Evolutionary conservation across 2,329 filamentous ascomycete species (phyloP).

Genomic region (Colletotrichum horii): DNA sequence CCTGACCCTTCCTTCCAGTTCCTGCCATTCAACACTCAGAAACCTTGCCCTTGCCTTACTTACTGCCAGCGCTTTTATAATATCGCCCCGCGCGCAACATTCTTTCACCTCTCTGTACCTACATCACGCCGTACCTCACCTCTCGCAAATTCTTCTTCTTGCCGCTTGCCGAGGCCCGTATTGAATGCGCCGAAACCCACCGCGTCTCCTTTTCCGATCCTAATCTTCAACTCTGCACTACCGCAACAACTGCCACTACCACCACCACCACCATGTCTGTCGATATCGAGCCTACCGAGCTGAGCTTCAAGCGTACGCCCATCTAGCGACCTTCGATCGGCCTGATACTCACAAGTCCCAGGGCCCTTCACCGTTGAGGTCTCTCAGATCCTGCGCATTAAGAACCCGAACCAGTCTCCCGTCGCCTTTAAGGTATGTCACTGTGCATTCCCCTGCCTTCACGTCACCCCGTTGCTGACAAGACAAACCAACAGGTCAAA

Average conservation of each 20-base stretch:
- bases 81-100: constrained; percentile 13
- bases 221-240: constrained; percentile 10
- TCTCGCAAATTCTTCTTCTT: constrained; percentile 2
- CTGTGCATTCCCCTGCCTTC: not conserved
- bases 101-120: constrained; percentile 10
- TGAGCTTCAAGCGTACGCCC: constrained; percentile 90
- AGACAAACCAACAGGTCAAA: constrained; percentile 74
- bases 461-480: constrained; percentile 12
- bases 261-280: constrained; percentile 78
- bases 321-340: constrained; percentile 5
- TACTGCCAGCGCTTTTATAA: constrained; percentile 17
- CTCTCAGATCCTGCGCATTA: constrained; percentile 67
- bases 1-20: not conserved
- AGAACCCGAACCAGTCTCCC: constrained; percentile 66
- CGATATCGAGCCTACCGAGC: constrained; percentile 88
- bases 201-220: constrained; percentile 15
- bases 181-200: constrained; percentile 11
- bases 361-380: constrained; percentile 73
- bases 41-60: constrained; percentile 1
- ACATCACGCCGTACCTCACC: not conserved
- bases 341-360: constrained; percentile 33
- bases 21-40: not conserved
- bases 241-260: constrained; percentile 33
- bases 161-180: not conserved
- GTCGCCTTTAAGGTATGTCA: constrained; percentile 72